Percentiles rank a stretch among this genome's conserved stretches.
These are phyloP conservation scores for Globisporangium lucens DNA, from an alignment of 352 stramenopile genomes.

Conservation along the genomic window DNA sequence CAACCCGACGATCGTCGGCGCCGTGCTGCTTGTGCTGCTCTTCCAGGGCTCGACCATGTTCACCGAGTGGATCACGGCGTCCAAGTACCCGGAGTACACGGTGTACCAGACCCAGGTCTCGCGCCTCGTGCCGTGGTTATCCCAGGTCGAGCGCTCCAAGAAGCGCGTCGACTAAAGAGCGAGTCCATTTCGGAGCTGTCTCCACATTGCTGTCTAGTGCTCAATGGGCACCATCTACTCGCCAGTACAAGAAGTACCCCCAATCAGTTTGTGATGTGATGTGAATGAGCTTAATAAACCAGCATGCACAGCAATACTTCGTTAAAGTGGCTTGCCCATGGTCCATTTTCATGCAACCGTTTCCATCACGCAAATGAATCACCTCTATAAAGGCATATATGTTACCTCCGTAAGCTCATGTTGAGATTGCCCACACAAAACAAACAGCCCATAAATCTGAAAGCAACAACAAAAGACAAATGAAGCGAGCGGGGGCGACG, in stretches of 20 bases:
- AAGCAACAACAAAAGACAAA: constrained; percentile 2
- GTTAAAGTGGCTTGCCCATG: too few species aligned
- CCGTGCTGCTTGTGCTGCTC: constrained; percentile 78
- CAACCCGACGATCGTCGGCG: constrained; percentile 82
- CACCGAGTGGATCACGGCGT: constrained; percentile 86
- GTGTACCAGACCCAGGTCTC: constrained; percentile 80
- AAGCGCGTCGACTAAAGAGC: constrained; percentile 5
- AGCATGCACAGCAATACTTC: not conserved
- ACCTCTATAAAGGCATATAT: not conserved
- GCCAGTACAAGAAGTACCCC: not conserved
- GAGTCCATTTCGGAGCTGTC: not conserved
- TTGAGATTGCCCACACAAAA: not conserved
- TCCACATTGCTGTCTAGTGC: not conserved
- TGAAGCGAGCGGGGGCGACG: constrained; percentile 19
- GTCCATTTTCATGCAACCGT: too few species aligned
- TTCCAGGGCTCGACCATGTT: constrained; percentile 90
- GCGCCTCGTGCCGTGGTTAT: constrained; percentile 62
- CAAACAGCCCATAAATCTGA: not conserved
- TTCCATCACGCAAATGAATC: too few species aligned
- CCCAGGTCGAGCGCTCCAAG: constrained; percentile 9
- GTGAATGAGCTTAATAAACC: not conserved
- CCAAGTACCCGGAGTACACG: constrained; percentile 90
- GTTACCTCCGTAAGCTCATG: not conserved
- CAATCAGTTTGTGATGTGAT: not conserved
- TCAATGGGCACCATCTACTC: not conserved